Conservation (phyloP, 2,329 filamentous ascomycete genomes). For the Uncinocarpus reesii region DNA sequence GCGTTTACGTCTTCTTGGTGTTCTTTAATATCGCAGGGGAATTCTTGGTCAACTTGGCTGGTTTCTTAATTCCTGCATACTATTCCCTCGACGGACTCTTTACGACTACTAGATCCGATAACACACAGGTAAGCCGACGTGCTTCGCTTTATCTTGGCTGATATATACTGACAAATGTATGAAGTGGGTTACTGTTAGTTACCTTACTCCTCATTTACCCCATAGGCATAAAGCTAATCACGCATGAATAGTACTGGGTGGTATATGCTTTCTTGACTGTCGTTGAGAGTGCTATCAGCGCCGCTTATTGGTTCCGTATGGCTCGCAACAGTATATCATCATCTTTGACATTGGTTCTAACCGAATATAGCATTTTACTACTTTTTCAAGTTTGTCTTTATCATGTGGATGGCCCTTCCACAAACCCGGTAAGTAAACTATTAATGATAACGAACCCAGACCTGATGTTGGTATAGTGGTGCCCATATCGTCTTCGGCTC, state of each 20-base stretch:
- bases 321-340: constrained; percentile 17
- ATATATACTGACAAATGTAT: constrained; percentile 21
- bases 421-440: constrained; percentile 66
- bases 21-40: constrained; percentile 63
- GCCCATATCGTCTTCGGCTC: constrained; percentile 95
- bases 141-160: background rate
- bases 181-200: constrained; percentile 51
- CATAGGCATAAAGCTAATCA: constrained; percentile 15
- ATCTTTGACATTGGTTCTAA: constrained; percentile 20
- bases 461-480: constrained; percentile 49
- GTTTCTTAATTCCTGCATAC: constrained; percentile 56
- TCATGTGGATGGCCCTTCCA: constrained; percentile 96
- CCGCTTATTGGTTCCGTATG: constrained; percentile 59
- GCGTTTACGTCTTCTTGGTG: constrained; percentile 59
- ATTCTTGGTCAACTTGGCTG: constrained; percentile 58
- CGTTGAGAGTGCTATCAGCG: constrained; percentile 55
- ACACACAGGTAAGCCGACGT: constrained; percentile 47
- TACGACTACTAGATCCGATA: constrained; percentile 49
- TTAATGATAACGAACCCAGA: background rate
- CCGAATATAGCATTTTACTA: constrained; percentile 70
- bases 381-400: constrained; percentile 96
- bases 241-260: constrained; percentile 51
- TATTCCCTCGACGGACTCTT: constrained; percentile 57
- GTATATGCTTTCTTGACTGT: constrained; percentile 56
- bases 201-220: constrained; percentile 16